phyloP scores from a whole-genome alignment of 2,329 filamentous ascomycete genomes.

The Escovopsis weberi region DNA sequence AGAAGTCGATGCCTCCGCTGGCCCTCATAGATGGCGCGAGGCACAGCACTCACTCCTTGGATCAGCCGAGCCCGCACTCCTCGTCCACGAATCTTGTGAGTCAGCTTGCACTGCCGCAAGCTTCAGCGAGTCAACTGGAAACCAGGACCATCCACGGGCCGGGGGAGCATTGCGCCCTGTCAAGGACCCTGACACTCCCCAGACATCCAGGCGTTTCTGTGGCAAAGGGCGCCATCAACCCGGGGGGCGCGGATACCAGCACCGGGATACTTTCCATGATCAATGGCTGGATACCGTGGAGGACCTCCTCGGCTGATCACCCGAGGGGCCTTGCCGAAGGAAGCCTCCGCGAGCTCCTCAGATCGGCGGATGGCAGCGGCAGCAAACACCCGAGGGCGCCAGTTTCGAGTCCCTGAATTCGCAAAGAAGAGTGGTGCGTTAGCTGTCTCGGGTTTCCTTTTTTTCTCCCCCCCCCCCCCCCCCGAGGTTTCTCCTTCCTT shows the following conservation, averaged over 20 bases:
- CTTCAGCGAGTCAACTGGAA: conserved; percentile 36
- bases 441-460: no score
- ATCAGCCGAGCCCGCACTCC: conserved; percentile 16
- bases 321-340: conserved; percentile 37
- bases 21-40: conserved; percentile 24
- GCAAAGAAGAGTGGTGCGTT: background rate
- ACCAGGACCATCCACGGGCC: conserved; percentile 22
- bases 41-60: conserved; percentile 15
- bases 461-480: no score
- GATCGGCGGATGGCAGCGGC: conserved; percentile 20
- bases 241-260: conserved; percentile 11
- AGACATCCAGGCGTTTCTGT: conserved; percentile 12
- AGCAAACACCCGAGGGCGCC: conserved; percentile 17
- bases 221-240: conserved; percentile 15
- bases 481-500: no score
- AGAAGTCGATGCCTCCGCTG: conserved; percentile 18
- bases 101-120: conserved; percentile 42
- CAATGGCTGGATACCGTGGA: conserved; percentile 33
- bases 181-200: conserved; percentile 1
- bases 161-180: conserved; percentile 8
- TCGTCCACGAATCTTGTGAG: conserved; percentile 33
- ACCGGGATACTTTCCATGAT: conserved; percentile 24
- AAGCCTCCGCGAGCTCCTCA: conserved; percentile 38
- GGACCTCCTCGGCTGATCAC: conserved; percentile 12
- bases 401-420: background rate